phyloP scores from a whole-genome alignment of 768 basidiomycete genomes.

The Amanita thiersii region DNA sequence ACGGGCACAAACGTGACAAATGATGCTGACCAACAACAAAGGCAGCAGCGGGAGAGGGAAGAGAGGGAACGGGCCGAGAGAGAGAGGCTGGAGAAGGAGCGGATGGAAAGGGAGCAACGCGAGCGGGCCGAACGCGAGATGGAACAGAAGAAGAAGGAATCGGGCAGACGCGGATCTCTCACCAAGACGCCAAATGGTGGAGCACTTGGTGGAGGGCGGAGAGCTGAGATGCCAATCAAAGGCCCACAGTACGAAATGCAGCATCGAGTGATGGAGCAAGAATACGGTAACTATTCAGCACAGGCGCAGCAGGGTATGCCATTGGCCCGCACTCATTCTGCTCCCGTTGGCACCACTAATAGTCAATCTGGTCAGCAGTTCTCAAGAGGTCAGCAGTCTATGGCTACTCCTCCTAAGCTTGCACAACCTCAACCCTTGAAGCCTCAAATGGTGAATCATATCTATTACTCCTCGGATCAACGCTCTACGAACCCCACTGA shows the following conservation, averaged over 20 bases:
- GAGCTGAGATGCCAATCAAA: slow-evolving; percentile 81
- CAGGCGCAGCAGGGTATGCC: slow-evolving; percentile 23
- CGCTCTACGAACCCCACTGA: slow-evolving; percentile 47
- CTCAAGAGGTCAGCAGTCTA: slow-evolving; percentile 21
- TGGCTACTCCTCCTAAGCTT: slow-evolving; percentile 16
- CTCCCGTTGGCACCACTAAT: slow-evolving; percentile 15
- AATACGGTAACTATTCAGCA: slow-evolving; percentile 49
- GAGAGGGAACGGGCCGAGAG: slow-evolving; percentile 37
- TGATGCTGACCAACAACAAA: slow-evolving; percentile 27
- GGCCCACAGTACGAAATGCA: slow-evolving; percentile 94
- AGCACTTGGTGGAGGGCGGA: slow-evolving; percentile 41
- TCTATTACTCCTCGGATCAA: slow-evolving; percentile 29
- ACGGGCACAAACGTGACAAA: slow-evolving; percentile 23
- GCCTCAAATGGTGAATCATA: slow-evolving; percentile 22
- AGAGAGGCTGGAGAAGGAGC: slow-evolving; percentile 34
- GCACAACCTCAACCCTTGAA: slow-evolving; percentile 21
- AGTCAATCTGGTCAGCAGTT: slow-evolving; percentile 19
- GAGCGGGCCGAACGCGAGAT: slow-evolving; percentile 38
- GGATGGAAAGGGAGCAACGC: slow-evolving; percentile 29
- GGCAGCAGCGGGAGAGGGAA: slow-evolving; percentile 28
- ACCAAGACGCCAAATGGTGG: slow-evolving; percentile 54
- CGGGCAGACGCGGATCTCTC: slow-evolving; percentile 48
- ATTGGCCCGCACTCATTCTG: slow-evolving; percentile 18
- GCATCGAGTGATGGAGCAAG: slow-evolving; percentile 87
- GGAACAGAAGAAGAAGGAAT: slow-evolving; percentile 49